Evolutionary conservation across 2,329 filamentous ascomycete species (phyloP).

Genomic region (Penicillium sp.): DNA sequence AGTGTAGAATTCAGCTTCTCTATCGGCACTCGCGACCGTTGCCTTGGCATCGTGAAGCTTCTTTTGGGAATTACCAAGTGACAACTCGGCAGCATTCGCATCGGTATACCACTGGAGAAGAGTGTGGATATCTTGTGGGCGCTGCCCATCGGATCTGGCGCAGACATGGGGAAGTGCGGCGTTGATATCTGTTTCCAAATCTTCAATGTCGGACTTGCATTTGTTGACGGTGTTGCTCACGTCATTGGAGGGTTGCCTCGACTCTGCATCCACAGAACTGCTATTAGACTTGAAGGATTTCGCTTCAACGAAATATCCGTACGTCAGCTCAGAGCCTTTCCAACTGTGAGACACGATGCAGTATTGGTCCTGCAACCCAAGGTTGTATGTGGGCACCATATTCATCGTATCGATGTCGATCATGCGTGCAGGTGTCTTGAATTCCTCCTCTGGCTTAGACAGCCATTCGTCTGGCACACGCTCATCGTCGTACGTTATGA

Average conservation of each 20-base stretch:
- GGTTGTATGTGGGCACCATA: slow-evolving; percentile 27
- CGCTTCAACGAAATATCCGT: slow-evolving; percentile 29
- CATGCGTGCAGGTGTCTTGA: slow-evolving; percentile 31
- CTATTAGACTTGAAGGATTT: neutral
- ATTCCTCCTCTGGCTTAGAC: neutral
- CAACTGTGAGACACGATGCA: slow-evolving; percentile 41
- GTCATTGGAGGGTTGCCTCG: neutral
- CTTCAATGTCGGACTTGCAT: neutral
- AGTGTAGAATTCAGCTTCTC: neutral
- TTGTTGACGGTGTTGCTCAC: neutral
- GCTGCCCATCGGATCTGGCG: neutral
- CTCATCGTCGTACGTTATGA: neutral
- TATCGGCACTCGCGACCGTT: neutral
- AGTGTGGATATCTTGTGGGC: neutral
- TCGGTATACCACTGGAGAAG: neutral
- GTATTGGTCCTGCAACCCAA: slow-evolving; percentile 32
- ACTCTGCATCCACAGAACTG: neutral
- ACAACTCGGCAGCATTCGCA: neutral
- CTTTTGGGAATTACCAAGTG: neutral
- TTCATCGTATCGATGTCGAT: slow-evolving; percentile 37
- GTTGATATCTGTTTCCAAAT: neutral
- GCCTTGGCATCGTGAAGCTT: neutral
- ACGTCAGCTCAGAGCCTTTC: slow-evolving; percentile 36
- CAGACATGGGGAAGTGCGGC: neutral
- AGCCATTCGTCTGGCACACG: neutral